Conservation (phyloP, 1,284 basidiomycete genomes). For the Sporisorium exsertum region DNA sequence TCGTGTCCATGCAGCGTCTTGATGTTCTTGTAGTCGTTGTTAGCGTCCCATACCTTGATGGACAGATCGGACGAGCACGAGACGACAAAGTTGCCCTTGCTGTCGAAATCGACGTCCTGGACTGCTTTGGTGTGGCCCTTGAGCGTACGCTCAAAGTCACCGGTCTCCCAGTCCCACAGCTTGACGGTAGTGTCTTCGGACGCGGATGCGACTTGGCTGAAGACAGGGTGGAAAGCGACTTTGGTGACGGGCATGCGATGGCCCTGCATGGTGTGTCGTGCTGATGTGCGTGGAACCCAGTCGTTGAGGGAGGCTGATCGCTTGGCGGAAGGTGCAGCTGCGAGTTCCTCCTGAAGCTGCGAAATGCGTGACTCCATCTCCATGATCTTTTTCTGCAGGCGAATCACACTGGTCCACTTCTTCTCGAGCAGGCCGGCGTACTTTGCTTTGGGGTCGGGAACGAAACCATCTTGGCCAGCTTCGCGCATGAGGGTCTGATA, state of each 20-base stretch:
- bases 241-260: constrained; percentile 82
- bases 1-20: constrained; percentile 90
- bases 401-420: constrained; percentile 93
- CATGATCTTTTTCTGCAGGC: constrained; percentile 83
- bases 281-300: constrained; percentile 84
- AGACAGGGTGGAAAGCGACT: constrained; percentile 87
- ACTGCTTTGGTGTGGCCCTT: constrained; percentile 92
- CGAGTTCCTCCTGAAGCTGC: constrained; percentile 80
- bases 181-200: constrained; percentile 89
- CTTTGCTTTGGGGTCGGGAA: constrained; percentile 83
- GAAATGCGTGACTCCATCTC: constrained; percentile 85
- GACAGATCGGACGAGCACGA: constrained; percentile 90
- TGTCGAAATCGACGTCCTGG: constrained; percentile 87
- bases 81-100: constrained; percentile 82
- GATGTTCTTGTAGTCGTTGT: constrained; percentile 87
- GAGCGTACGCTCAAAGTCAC: constrained; percentile 88
- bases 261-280: constrained; percentile 81
- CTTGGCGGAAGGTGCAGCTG: constrained; percentile 74
- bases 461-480: constrained; percentile 74
- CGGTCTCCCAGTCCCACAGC: constrained; percentile 95
- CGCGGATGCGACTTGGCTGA: constrained; percentile 83
- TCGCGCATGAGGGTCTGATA: constrained; percentile 78
- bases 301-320: constrained; percentile 78
- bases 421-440: constrained; percentile 87
- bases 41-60: constrained; percentile 90